These are phyloP conservation scores for Jackrogersella minutella DNA, from an alignment of 495 filamentous ascomycete species.

Conservation along the genomic window DNA sequence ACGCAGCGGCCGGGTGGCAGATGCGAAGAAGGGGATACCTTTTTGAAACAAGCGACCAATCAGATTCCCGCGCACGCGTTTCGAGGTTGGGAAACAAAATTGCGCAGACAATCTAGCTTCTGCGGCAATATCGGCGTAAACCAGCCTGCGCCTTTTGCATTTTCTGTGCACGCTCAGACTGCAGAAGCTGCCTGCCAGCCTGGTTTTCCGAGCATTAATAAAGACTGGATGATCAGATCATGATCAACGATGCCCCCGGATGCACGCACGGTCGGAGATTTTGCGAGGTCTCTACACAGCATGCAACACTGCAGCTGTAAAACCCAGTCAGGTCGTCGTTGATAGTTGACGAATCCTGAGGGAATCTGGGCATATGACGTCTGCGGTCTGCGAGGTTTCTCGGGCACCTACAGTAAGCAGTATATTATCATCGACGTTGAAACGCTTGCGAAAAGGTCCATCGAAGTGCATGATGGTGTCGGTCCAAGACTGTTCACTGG, in stretches of 20 bases:
- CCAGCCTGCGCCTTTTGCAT: not conserved
- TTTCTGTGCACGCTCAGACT: constrained; percentile 25
- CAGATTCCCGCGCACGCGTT: constrained; percentile 3
- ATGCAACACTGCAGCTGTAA: constrained; percentile 10
- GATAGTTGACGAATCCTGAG: constrained; percentile 1
- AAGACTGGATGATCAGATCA: constrained; percentile 30
- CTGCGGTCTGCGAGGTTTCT: constrained; percentile 5
- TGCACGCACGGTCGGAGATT: constrained; percentile 39
- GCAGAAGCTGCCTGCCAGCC: constrained; percentile 5
- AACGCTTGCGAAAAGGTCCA: not conserved
- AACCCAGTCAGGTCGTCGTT: constrained; percentile 10
- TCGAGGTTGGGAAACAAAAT: constrained; percentile 14
- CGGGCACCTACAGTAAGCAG: constrained; percentile 18
- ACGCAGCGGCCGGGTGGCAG: constrained; percentile 4
- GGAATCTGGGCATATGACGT: constrained; percentile 9
- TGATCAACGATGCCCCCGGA: constrained; percentile 28
- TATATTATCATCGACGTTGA: constrained; percentile 10
- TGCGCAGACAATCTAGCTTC: constrained; percentile 1
- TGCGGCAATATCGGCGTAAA: constrained; percentile 25
- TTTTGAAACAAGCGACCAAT: constrained; percentile 28
- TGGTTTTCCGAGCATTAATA: constrained; percentile 8
- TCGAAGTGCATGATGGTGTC: constrained; percentile 3
- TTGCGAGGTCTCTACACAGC: constrained; percentile 21
- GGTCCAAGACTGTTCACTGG: constrained; percentile 17
- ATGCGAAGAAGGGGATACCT: constrained; percentile 11